Conservation (phyloP, 176 grass and related monocot species). For the Coix lacrymajobi region DNA sequence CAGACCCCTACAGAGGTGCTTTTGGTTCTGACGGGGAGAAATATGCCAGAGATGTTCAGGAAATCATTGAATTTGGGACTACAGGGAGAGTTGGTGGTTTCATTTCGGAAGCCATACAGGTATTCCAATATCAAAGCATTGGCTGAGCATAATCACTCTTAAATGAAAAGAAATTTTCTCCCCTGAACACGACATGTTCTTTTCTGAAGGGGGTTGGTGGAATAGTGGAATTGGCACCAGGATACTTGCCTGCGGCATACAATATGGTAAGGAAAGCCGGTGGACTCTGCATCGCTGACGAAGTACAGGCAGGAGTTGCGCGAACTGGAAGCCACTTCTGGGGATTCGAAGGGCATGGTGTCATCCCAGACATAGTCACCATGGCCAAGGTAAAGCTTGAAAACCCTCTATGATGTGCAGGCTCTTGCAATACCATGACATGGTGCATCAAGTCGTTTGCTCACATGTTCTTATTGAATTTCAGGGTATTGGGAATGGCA, state of each 20-base stretch:
- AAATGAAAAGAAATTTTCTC: neutral
- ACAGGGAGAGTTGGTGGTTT: slow-evolving; percentile 76
- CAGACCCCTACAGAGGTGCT: slow-evolving; percentile 83
- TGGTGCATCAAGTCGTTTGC: neutral
- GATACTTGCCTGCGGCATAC: slow-evolving; percentile 84
- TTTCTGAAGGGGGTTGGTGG: slow-evolving; percentile 78
- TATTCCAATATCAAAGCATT: slow-evolving; percentile 29
- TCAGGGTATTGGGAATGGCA: slow-evolving; percentile 93
- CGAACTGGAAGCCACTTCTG: slow-evolving; percentile 90
- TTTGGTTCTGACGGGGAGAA: slow-evolving; percentile 90
- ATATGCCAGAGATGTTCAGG: slow-evolving; percentile 89
- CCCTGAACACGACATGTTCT: neutral
- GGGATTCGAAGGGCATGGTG: slow-evolving; percentile 78
- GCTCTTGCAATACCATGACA: neutral
- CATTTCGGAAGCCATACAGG: slow-evolving; percentile 98
- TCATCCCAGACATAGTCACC: slow-evolving; percentile 92
- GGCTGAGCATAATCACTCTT: neutral
- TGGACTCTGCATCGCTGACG: slow-evolving; percentile 86
- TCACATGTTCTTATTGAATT: slow-evolving; percentile 2
- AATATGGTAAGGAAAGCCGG: slow-evolving; percentile 73
- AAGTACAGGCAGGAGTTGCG: slow-evolving; percentile 85
- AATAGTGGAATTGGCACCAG: slow-evolving; percentile 87
- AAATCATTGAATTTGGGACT: slow-evolving; percentile 94
- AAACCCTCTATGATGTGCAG: neutral
- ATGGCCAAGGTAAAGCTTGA: slow-evolving; percentile 75